These are phyloP conservation scores for Coniochaeta ligniaria DNA, from an alignment of 2,329 filamentous ascomycete species.

Conservation along the genomic window DNA sequence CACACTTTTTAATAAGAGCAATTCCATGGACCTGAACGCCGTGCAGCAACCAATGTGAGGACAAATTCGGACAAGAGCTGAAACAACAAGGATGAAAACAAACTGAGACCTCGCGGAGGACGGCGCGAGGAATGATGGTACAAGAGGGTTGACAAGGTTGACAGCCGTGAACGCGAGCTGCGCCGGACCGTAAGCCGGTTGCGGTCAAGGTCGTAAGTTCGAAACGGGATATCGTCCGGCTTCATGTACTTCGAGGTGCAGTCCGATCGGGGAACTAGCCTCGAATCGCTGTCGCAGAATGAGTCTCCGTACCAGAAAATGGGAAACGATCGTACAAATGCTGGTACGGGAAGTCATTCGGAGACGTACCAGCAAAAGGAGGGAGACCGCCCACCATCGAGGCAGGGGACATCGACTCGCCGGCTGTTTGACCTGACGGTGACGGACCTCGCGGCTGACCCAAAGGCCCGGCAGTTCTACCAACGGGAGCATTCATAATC, in stretches of 20 bases:
- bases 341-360: slow-evolving; percentile 33
- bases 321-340: slow-evolving; percentile 40
- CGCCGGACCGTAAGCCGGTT: background rate
- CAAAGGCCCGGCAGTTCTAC: slow-evolving; percentile 20
- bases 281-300: slow-evolving; percentile 42
- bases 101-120: background rate
- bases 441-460: slow-evolving; percentile 13
- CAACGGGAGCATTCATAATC: slow-evolving; percentile 17
- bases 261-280: slow-evolving; percentile 16
- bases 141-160: background rate
- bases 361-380: slow-evolving; percentile 38
- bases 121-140: slow-evolving; percentile 1
- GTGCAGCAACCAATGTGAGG: background rate
- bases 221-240: background rate
- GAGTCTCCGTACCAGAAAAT: slow-evolving; percentile 37
- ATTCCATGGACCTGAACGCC: slow-evolving; percentile 2
- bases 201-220: background rate
- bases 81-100: background rate
- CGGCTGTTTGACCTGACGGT: slow-evolving; percentile 23
- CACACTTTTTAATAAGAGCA: background rate
- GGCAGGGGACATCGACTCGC: slow-evolving; percentile 34
- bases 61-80: background rate
- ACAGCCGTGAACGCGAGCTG: background rate
- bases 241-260: background rate
- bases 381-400: slow-evolving; percentile 35